Evolutionary conservation across 441 rosid species (phyloP).

Genomic region (Gossypium trilobum): DNA sequence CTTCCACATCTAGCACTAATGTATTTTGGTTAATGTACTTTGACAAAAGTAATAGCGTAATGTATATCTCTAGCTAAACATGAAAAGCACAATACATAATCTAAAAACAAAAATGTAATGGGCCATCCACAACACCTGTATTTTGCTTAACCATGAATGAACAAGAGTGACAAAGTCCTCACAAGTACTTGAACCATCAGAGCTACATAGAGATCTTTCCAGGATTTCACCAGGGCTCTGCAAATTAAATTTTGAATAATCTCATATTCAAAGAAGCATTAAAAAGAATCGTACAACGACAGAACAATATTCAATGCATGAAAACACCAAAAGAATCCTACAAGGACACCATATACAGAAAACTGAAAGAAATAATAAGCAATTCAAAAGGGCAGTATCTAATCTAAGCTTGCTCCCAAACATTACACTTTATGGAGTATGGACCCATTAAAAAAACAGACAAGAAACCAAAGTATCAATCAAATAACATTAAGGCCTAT

Average conservation of each 20-base stretch:
- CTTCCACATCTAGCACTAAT: background rate
- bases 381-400: slow-evolving; percentile 1
- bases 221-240: slow-evolving; percentile 76
- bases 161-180: slow-evolving; percentile 74
- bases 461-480: background rate
- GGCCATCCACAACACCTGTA: slow-evolving; percentile 40
- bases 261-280: background rate
- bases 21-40: background rate
- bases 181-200: slow-evolving; percentile 52
- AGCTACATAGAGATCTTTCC: slow-evolving; percentile 48
- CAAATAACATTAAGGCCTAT: background rate
- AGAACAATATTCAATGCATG: background rate
- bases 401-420: background rate
- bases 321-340: slow-evolving; percentile 1
- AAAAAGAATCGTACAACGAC: background rate
- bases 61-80: background rate
- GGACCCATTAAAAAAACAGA: slow-evolving; percentile 5
- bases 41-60: background rate
- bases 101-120: background rate
- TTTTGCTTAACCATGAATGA: slow-evolving; percentile 65
- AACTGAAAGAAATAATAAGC: background rate
- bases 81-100: background rate
- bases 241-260: slow-evolving; percentile 20
- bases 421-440: background rate
- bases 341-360: slow-evolving; percentile 1